Base-by-base conservation (phyloP, 2,329 filamentous ascomycete genomes). In the Chalaropsis ovoidea region DNA sequence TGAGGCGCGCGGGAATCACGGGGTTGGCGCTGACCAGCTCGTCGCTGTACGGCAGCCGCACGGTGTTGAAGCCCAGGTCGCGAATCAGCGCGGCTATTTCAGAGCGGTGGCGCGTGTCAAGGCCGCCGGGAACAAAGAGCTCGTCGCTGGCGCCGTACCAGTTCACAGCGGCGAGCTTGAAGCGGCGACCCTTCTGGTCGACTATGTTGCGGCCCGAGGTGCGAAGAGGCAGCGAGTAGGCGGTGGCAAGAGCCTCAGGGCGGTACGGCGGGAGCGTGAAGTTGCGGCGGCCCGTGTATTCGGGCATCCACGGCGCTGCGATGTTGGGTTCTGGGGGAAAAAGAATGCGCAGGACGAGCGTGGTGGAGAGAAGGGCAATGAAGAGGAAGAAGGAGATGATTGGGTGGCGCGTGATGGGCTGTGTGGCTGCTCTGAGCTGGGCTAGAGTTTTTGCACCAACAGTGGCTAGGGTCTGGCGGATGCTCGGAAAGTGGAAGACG, bases 81-180 rank as follows among this genome's bases (percentile, higher is more conserved):
- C 80, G 79, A 72, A 88, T 86, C 17, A 81, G 82, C 68, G 75
- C 71, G 3, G 85, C 83, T 69, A 88, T 87, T 22, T 78, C 77
- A 65, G 76, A 76, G 45, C 86, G 83, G 73, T 88, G 84, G 70
- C 80, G 79, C 24, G 85, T 75, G 69, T 88, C 84, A 47, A 88
- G 77, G 0, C 85, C 86, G 43, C 84, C 82, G 0, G 83, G 79
- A 11, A 88, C 79, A 70, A 85, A 87, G 65, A 83, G 77, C 75
- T 86, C 81, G 70, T 88, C 86, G 71, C 83, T 86, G 2, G 81
- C 85, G 42, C 86, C 86, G 72, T 88, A 88, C 86, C 86, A 88
- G 74, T 88, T 88, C 71, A 87, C 77, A 22, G 82, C 85, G 19
- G 82, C 75, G 7, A 89, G 77, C 75, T 85, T 86, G 74, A 85